Conservation (phyloP, 2,329 filamentous ascomycete genomes). For the Trichophyton verrucosum region DNA sequence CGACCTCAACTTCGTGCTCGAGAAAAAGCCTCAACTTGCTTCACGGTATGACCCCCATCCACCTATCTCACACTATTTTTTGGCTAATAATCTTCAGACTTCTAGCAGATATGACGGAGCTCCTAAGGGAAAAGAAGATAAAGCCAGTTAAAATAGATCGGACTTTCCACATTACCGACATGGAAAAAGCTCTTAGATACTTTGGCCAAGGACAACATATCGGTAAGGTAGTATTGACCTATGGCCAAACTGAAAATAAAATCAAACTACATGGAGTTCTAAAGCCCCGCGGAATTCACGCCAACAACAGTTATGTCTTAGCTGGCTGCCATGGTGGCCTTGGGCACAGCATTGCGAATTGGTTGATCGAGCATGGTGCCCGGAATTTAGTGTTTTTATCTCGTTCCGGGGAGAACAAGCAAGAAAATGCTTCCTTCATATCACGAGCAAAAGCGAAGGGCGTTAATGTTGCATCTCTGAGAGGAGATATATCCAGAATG, state of each 20-base stretch:
- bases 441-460: background rate
- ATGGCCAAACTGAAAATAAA: background rate
- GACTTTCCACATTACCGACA: background rate
- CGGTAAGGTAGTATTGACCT: background rate
- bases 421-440: background rate
- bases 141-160: background rate
- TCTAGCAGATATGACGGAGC: background rate
- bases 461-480: background rate
- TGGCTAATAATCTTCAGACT: background rate
- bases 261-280: background rate
- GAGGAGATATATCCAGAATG: background rate
- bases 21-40: background rate
- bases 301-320: constrained; percentile 15
- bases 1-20: background rate
- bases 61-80: background rate
- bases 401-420: constrained; percentile 13
- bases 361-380: constrained; percentile 19
- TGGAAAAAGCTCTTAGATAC: background rate
- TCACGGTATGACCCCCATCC: background rate
- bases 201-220: background rate
- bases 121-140: background rate
- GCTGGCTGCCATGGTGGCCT: constrained; percentile 18
- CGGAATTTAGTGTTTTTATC: constrained; percentile 21
- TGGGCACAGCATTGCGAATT: constrained; percentile 15
- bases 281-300: background rate